These are phyloP conservation scores for Ophiostoma perfectum DNA, from an alignment of 2,329 filamentous ascomycete genomes.

Conservation along the genomic window DNA sequence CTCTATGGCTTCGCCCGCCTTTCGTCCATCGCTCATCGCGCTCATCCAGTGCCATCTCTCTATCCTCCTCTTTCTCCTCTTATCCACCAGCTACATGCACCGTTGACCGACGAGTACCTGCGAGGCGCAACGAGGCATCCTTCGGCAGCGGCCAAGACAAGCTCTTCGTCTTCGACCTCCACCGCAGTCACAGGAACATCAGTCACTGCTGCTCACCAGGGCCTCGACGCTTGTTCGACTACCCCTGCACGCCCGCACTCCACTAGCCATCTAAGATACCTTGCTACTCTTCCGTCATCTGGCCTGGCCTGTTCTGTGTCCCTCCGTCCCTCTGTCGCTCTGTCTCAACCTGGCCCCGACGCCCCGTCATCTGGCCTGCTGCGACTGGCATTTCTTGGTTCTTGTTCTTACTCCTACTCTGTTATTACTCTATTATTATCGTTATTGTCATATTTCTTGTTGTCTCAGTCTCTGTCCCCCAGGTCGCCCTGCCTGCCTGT, in stretches of 20 bases:
- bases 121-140: background rate
- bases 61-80: background rate
- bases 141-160: background rate
- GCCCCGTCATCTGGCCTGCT: conserved; percentile 3
- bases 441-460: background rate
- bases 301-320: background rate
- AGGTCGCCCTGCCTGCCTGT: too few species aligned
- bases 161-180: background rate
- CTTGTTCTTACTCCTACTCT: background rate
- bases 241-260: conserved; percentile 1
- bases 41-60: too few species aligned
- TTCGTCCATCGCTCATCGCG: too few species aligned
- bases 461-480: background rate
- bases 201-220: background rate
- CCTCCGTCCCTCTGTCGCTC: background rate
- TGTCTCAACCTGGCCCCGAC: background rate
- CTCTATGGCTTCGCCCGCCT: too few species aligned
- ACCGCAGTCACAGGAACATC: too few species aligned
- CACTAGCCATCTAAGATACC: conserved; percentile 3
- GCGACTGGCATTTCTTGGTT: background rate
- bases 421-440: background rate
- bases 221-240: background rate
- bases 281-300: conserved; percentile 10
- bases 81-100: background rate
- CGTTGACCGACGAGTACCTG: too few species aligned